Evolutionary conservation across 768 basidiomycete species (phyloP), one percentile per base, ranked within the genome.

Genomic region (Phylloporus sp.): DNA sequence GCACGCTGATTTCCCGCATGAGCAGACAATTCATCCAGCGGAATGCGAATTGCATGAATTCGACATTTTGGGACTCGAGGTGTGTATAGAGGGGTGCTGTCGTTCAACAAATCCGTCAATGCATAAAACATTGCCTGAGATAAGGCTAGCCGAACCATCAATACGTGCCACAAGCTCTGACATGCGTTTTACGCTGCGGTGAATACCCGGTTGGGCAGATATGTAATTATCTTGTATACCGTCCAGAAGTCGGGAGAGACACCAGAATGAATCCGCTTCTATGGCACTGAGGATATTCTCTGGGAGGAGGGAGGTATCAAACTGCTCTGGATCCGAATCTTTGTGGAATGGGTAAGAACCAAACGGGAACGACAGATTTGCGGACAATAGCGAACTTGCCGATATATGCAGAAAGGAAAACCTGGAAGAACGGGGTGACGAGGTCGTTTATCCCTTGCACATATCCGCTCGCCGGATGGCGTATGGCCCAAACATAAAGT

Each of bases 11-110:
- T 71, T 98, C 96, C 47, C 96, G 79, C 95, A 99, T 97, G 49
- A 98, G 75, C 41, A 99, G 69, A 63, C 96, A 97, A 61, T 99
- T 98, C 93, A 99, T 97, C 96, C 96, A 99, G 42, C 96, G 79
- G 70, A 99, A 99, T 31, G 96, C 95, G 59, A 99, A 99, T 64
- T 99, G 96, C 85, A 99, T 96, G 62, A 96, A 99, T 71, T 98
- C 94, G 56, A 99, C 93, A 58, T 88, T 90, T 68, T 99, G 86
- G 10, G 82, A 71, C 52, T 86, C 84, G 42, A 99, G 76, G 68
- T 99, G 96, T 7, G 79, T 71, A 5, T 84, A 77, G n/a, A 99
- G 77, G 3, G 92, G 90, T 17, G 86, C 91, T 95, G 29, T 47
- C 14, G 26, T 48, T 42, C 8, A 37, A 42, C 23, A 27, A 23